Percentiles rank a stretch among this genome's conserved stretches.
These are phyloP conservation scores for Adansonia gregorii DNA, from an alignment of 441 rosid genomes.

Conservation along the genomic window DNA sequence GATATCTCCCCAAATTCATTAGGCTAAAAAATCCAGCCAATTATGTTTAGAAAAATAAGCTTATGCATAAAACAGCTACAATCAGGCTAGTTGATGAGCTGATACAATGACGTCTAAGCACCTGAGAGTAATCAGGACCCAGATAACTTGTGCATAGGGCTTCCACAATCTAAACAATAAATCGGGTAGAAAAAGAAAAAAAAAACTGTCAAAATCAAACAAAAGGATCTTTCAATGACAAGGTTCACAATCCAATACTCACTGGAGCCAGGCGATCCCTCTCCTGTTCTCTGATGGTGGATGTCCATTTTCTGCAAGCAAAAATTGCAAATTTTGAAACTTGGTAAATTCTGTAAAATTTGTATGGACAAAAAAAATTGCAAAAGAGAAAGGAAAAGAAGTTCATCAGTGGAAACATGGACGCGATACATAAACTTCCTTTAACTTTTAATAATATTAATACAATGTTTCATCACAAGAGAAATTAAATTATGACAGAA, in stretches of 20 bases:
- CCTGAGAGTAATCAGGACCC: conserved; percentile 96
- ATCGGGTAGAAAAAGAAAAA: background rate
- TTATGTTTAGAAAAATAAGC: conserved; percentile 16
- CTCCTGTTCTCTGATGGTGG: conserved; percentile 74
- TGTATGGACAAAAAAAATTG: background rate
- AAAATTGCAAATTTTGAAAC: conserved; percentile 20
- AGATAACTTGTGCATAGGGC: conserved; percentile 73
- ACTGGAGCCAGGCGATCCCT: conserved; percentile 87
- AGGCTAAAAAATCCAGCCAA: conserved; percentile 54
- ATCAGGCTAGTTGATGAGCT: conserved; percentile 21
- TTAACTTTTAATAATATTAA: conserved; percentile 6
- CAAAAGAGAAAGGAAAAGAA: conserved; percentile 12
- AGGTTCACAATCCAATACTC: conserved; percentile 38
- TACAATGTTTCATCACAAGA: conserved; percentile 6
- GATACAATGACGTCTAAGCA: conserved; percentile 32
- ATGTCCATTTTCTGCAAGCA: conserved; percentile 79
- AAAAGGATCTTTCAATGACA: conserved; percentile 8
- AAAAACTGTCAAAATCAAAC: conserved; percentile 24
- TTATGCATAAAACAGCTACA: conserved; percentile 21
- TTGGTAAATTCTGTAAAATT: background rate
- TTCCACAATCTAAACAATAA: conserved; percentile 72
- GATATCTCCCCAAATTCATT: conserved; percentile 75
- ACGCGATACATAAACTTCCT: background rate
- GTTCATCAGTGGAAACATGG: conserved; percentile 9
- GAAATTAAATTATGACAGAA: background rate